Evolutionary conservation across 768 basidiomycete genomes (phyloP).

Genomic region (Mycena vitilis): DNA sequence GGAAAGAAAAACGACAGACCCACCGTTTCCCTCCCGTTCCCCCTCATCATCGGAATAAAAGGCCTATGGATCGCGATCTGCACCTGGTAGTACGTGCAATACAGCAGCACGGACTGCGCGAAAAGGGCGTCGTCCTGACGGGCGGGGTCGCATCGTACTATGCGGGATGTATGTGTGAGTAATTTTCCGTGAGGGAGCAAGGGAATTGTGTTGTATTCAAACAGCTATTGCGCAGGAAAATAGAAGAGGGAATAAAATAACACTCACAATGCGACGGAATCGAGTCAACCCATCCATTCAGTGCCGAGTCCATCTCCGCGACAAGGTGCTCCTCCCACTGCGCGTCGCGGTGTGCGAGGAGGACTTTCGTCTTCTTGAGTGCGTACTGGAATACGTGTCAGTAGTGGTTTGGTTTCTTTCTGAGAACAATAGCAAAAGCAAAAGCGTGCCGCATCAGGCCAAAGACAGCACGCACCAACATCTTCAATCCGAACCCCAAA

Average conservation of each 20-base stretch:
- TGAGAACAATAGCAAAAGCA: too few species aligned
- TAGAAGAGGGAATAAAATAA: too few species aligned
- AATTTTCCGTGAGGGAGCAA: too few species aligned
- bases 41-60: constrained; percentile 75
- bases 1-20: neutral
- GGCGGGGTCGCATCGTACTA: constrained; percentile 54
- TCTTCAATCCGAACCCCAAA: constrained; percentile 65
- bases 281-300: constrained; percentile 74
- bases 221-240: too few species aligned
- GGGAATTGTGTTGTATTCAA: too few species aligned
- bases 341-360: constrained; percentile 55
- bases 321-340: constrained; percentile 75
- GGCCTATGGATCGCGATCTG: constrained; percentile 84
- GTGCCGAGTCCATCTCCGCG: constrained; percentile 76
- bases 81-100: constrained; percentile 56
- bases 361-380: constrained; percentile 69
- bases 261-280: constrained; percentile 45
- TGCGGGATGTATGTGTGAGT: neutral
- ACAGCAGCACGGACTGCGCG: constrained; percentile 68
- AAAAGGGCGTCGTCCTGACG: constrained; percentile 53
- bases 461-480: constrained; percentile 60
- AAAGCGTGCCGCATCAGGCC: too few species aligned
- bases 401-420: too few species aligned
- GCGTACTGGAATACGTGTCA: constrained; percentile 58
- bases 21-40: constrained; percentile 47